Evolutionary conservation across 2,329 filamentous ascomycete species (phyloP), one percentile per base, ranked within the genome.

Genomic region (Malbranchea zuffiana): DNA sequence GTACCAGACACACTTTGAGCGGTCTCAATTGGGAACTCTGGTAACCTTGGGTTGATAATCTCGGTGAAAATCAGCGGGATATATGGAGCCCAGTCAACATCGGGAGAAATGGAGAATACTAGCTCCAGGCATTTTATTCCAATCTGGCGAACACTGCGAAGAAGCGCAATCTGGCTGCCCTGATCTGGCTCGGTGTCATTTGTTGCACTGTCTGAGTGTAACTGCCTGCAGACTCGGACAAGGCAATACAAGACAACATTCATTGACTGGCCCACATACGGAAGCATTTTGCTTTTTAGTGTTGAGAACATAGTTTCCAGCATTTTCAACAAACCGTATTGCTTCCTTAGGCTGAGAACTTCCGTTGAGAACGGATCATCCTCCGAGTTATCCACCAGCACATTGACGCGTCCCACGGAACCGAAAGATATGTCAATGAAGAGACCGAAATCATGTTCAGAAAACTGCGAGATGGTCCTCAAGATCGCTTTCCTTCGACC

Each of bases 251-350:
- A 63, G 0, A 92, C 70, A 0, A 85, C 75, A 48, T 88, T 78
- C 44, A 88, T 67, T 3, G 96, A 68, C 8, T 71, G 72, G 11
- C 72, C 65, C 32, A 80, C 71, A 48, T 82, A 88, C 0, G 76
- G 72, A 2, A 68, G 60, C 37, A 92, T 75, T 37, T 78, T 79
- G 4, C 72, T 75, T 36, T 87, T 85, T 23, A 96, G 72, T 36
- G 90, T 85, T 40, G 81, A 80, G 42, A 96, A 76, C 55, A 96
- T 75, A 7, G 88, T 78, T 42, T 86, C 79, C 33, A 90, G 70
- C 84, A 96, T 90, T 54, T 92, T 93, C 35, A 94, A 65, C 54
- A 95, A 76, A 66, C 92, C 90, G 41, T 90, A 73, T 57, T 95
- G 88, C 57, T 87, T 90, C 50, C 87, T 75, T 7, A 72, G 62